Base-by-base conservation (phyloP, 192 early-diverging fungal genomes). In the Hyaloraphidium curvatum region DNA sequence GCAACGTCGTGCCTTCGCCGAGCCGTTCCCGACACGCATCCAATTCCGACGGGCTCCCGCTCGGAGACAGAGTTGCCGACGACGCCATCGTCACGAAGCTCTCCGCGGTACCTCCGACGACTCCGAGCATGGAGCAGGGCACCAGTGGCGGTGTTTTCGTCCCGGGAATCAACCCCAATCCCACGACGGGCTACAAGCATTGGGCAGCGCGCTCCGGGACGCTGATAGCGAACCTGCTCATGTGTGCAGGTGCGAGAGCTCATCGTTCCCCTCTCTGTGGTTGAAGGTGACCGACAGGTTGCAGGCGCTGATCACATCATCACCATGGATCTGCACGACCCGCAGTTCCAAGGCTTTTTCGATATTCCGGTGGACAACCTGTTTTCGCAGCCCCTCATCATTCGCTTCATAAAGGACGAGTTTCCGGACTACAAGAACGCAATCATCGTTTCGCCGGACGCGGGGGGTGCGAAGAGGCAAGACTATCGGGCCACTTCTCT, bases 321-420 rank as follows among this genome's bases (percentile, higher is more conserved):
- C 2, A 53, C 52, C 39, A 33, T 53, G 25, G 52, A 53, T 17
- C 39, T 53, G 25, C 52, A 53, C n/a, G 52, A 53, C 17, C 52
- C 7, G 9, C 22, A 97, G 75, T 87, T 91, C 68, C 87, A 91
- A 66, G 89, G 90, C 31, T 97, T 87, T 70, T 97, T 97, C 39
- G 52, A 33, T 33, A 33, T 53, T 33, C 52, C 52, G 23, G 52
- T 53, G 30, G 52, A 53, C 39, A 53, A 53, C 29, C 39, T 53
- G 23, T 39, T 28, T 14, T 23, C 25, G 23, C 28, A 53, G 39
- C 52, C 52, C 14, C 25, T 53, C 30, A 53, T 37, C 9, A n/a
- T 2, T 7, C 30, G 39, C 19, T 53, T 27, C 22, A 53, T 53
- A 13, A 53, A 21, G 29, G 52, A 53, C 25, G 25, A 53, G 13